Conservation (phyloP, 192 early-diverging fungal genomes). For the Rhizophlyctis rosea region DNA sequence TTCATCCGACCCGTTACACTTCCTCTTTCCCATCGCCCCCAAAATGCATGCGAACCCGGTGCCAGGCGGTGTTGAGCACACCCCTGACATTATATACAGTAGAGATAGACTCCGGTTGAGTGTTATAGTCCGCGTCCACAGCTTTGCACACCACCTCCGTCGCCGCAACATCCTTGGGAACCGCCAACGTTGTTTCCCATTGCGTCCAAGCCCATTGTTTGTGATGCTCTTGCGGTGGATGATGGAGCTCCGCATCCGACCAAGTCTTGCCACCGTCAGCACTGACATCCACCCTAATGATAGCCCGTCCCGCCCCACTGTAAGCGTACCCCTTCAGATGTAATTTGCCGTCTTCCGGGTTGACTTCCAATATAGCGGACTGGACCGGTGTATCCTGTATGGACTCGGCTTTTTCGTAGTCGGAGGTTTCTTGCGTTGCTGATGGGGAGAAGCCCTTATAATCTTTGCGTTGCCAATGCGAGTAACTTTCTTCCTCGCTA, state of each 20-base stretch:
- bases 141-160: slow-evolving; percentile 76
- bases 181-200: slow-evolving; percentile 66
- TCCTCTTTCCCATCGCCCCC: too few species aligned
- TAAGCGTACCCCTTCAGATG: slow-evolving; percentile 50
- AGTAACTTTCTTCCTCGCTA: slow-evolving; percentile 35
- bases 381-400: slow-evolving; percentile 80
- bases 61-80: slow-evolving; percentile 46
- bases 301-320: slow-evolving; percentile 37
- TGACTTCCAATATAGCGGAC: slow-evolving; percentile 66
- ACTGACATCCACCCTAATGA: slow-evolving; percentile 43
- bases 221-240: slow-evolving; percentile 16
- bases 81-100: slow-evolving; percentile 49
- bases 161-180: slow-evolving; percentile 29
- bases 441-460: slow-evolving; percentile 58
- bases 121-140: slow-evolving; percentile 82
- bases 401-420: slow-evolving; percentile 49
- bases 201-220: slow-evolving; percentile 79
- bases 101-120: slow-evolving; percentile 67
- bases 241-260: slow-evolving; percentile 57
- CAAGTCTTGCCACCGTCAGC: slow-evolving; percentile 76
- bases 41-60: too few species aligned
- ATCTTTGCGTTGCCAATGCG: slow-evolving; percentile 46
- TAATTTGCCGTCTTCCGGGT: slow-evolving; percentile 44
- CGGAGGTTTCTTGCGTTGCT: slow-evolving; percentile 30
- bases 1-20: too few species aligned